phyloP scores from a whole-genome alignment of 202 grass and related monocot genomes.

The Digitaria exilis region DNA sequence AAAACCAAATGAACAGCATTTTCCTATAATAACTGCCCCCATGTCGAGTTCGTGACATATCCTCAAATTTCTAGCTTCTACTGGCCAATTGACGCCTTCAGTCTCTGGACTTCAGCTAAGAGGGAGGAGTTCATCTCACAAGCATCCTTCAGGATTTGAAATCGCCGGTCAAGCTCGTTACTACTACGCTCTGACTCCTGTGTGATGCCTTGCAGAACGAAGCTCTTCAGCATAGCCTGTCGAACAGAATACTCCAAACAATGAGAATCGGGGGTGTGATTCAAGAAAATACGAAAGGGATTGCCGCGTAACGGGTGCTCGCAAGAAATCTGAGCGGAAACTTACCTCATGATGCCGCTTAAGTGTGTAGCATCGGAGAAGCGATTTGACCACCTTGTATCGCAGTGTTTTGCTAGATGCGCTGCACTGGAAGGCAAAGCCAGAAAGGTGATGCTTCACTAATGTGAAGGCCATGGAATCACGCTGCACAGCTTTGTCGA shows the following conservation, averaged over 20 bases:
- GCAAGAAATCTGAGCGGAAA: neutral
- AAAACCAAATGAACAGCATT: neutral
- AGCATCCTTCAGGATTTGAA: slow-evolving; percentile 60
- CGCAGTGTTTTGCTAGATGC: slow-evolving; percentile 40
- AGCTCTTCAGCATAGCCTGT: slow-evolving; percentile 71
- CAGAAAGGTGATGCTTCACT: slow-evolving; percentile 70
- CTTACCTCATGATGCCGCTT: slow-evolving; percentile 77
- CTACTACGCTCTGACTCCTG: slow-evolving; percentile 35
- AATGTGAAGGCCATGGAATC: slow-evolving; percentile 63
- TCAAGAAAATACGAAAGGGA: neutral
- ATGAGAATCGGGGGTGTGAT: neutral
- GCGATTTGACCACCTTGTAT: slow-evolving; percentile 72
- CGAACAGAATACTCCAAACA: slow-evolving; percentile 17
- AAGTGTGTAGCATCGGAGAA: slow-evolving; percentile 61
- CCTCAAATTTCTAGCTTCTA: neutral
- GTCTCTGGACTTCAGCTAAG: slow-evolving; percentile 58
- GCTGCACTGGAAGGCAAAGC: slow-evolving; percentile 52
- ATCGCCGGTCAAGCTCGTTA: slow-evolving; percentile 52
- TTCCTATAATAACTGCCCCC: neutral
- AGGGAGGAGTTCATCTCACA: slow-evolving; percentile 82
- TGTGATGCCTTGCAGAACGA: slow-evolving; percentile 58
- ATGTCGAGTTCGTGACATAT: neutral
- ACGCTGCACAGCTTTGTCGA: slow-evolving; percentile 68
- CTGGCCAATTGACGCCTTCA: slow-evolving; percentile 38
- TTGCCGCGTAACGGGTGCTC: neutral